phyloP scores from a whole-genome alignment of 1,139 yeast species.

The Sugiyamaella pinicola region DNA sequence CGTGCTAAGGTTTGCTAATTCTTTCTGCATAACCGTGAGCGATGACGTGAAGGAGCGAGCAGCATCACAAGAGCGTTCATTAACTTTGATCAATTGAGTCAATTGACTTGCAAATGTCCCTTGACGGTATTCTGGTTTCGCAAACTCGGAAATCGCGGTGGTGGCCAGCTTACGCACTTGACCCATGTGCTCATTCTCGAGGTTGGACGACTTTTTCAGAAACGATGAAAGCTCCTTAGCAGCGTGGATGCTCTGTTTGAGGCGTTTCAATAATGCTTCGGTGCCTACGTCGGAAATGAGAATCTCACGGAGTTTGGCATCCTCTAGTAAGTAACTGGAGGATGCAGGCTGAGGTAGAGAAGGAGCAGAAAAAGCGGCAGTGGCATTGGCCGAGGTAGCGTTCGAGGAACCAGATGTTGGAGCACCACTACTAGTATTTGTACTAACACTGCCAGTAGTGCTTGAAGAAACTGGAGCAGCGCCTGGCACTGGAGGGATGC shows the following conservation, averaged over 20 bases:
- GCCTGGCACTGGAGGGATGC: not conserved
- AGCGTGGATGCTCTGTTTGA: slow-evolving; percentile 77
- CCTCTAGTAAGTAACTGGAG: slow-evolving; percentile 44
- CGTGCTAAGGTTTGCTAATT: slow-evolving; percentile 68
- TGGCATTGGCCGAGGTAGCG: not conserved
- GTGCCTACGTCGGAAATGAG: slow-evolving; percentile 59
- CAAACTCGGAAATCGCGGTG: slow-evolving; percentile 56
- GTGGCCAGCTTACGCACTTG: slow-evolving; percentile 70
- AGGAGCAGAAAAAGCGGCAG: not conserved
- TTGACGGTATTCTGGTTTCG: slow-evolving; percentile 53
- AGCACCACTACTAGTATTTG: not conserved
- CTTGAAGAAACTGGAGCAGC: not conserved
- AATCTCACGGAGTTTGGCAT: slow-evolving; percentile 52
- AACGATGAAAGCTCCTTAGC: slow-evolving; percentile 84
- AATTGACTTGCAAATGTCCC: slow-evolving; percentile 72
- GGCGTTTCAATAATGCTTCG: slow-evolving; percentile 66
- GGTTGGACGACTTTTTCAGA: slow-evolving; percentile 72
- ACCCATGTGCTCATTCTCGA: slow-evolving; percentile 77
- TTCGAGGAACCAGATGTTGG: not conserved
- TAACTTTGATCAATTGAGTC: slow-evolving; percentile 71
- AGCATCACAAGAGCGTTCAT: slow-evolving; percentile 72
- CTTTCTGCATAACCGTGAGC: slow-evolving; percentile 82
- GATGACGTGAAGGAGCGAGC: slow-evolving; percentile 79
- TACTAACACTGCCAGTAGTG: not conserved
- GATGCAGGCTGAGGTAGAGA: slow-evolving; percentile 17